Base-by-base conservation (phyloP, 2,329 filamentous ascomycete species). In the Lachnum nothofagi region DNA sequence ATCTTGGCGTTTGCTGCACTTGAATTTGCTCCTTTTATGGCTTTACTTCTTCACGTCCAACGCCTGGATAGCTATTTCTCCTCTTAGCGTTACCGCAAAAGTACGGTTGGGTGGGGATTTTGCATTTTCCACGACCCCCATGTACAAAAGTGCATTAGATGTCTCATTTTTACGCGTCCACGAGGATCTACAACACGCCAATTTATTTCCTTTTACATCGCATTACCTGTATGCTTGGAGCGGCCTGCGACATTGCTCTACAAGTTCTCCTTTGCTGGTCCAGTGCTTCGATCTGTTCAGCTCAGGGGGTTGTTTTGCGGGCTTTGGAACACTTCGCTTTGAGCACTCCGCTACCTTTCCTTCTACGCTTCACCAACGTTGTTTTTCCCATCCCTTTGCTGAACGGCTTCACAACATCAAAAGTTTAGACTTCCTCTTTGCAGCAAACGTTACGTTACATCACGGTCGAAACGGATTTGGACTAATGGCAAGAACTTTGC, bases 101-200 rank as follows among this genome's bases (percentile, higher is more conserved):
- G 61, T 64, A 64, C 61, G 60, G 63, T 63, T 64, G 61, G 63
- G 64, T 60, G 62, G 63, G 63, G 58, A 58, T 65, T 57, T 37
- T 65, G 62, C 58, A 58, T 63, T 63, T 63, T 62, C 56, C 57
- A 65, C 58, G 63, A 64, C 63, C 63, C 60, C 56, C 59, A 62
- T 65, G 63, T 65, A 66, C 61, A 65, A 66, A 65, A 63, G 62
- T 65, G 63, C 63, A 65, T 61, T 64, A 65, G 61, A 63, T 56
- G 58, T 62, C 57, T 63, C 53, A 47, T 60, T 65, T 60, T 66
- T 59, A 66, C 59, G 64, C 62, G 63, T 63, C 58, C 60, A 66
- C 62, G 64, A 66, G 56, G 60, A 57, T 61, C 53, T 60, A 49
- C 55, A 48, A 55, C 59, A 56, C 56, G 53, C 53, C 58, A 55